These are phyloP conservation scores for Astragalus membranaceus DNA, from an alignment of 306 rosid species.

Conservation along the genomic window DNA sequence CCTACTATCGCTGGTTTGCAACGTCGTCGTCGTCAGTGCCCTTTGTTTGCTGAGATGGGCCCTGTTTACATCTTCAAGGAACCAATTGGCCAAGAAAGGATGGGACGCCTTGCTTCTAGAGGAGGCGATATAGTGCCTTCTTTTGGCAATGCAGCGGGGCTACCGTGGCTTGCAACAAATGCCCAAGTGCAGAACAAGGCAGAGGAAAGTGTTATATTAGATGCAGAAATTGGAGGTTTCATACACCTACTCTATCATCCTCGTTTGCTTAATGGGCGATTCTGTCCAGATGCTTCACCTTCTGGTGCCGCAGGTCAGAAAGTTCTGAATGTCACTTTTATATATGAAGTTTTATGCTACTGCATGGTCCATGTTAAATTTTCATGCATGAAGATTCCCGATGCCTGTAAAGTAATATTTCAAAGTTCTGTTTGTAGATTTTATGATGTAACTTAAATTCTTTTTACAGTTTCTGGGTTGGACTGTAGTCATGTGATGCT, in stretches of 20 bases:
- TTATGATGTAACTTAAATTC: neutral
- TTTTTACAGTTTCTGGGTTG: conserved; percentile 3
- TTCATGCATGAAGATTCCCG: neutral
- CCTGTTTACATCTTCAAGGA: conserved; percentile 94
- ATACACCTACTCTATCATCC: conserved; percentile 96
- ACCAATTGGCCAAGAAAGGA: conserved; percentile 84
- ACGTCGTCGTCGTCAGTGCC: conserved; percentile 98
- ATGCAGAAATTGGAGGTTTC: conserved; percentile 87
- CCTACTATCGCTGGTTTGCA: conserved; percentile 99
- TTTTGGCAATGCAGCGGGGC: conserved; percentile 90
- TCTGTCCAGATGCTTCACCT: conserved; percentile 99
- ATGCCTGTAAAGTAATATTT: conserved; percentile 5
- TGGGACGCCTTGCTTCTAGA: conserved; percentile 83
- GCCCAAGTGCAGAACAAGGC: conserved; percentile 55
- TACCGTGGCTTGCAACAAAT: conserved; percentile 86
- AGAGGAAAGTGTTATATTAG: conserved; percentile 78
- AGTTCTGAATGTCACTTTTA: conserved; percentile 28
- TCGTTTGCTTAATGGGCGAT: conserved; percentile 81
- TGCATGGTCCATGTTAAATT: neutral
- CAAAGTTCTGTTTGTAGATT: neutral
- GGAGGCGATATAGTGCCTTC: conserved; percentile 92
- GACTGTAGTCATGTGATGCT: neutral
- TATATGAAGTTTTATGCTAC: neutral
- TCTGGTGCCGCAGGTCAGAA: conserved; percentile 80
- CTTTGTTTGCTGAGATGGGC: conserved; percentile 99